Evolutionary conservation across 768 basidiomycete genomes (phyloP).

Genomic region (Pleurotus cornucopiae): DNA sequence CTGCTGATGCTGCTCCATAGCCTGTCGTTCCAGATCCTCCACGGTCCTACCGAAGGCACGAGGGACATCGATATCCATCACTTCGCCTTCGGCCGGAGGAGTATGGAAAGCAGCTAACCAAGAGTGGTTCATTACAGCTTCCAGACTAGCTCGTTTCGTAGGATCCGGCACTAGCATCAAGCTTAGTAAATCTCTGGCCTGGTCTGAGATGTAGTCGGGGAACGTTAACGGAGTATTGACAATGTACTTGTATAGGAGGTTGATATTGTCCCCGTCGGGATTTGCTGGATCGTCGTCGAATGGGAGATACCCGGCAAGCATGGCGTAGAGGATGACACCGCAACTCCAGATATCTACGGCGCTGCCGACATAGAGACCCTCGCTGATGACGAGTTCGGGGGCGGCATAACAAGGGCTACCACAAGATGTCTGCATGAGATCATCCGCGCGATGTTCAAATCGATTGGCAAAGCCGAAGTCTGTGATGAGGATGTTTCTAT

Average conservation of each 20-base stretch:
- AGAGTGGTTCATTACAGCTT: slow-evolving; percentile 78
- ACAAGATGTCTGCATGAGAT: slow-evolving; percentile 98
- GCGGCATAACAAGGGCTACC: slow-evolving; percentile 98
- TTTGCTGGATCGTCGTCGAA: slow-evolving; percentile 99
- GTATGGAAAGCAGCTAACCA: slow-evolving; percentile 72
- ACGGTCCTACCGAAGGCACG: slow-evolving; percentile 64
- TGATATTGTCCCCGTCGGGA: slow-evolving; percentile 99
- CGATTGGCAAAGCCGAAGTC: slow-evolving; percentile 99
- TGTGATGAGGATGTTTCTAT: slow-evolving; percentile 98
- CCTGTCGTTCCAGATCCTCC: slow-evolving; percentile 72
- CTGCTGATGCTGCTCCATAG: slow-evolving; percentile 81
- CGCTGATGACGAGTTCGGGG: slow-evolving; percentile 95
- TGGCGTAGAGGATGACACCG: slow-evolving; percentile 93
- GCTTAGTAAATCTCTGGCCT: slow-evolving; percentile 78
- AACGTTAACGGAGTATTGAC: slow-evolving; percentile 95
- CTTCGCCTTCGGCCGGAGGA: slow-evolving; percentile 17
- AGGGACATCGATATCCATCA: slow-evolving; percentile 22
- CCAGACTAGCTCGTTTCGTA: slow-evolving; percentile 67
- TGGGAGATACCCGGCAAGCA: slow-evolving; percentile 96
- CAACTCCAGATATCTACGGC: slow-evolving; percentile 99
- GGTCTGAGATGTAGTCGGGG: slow-evolving; percentile 88
- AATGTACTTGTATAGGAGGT: slow-evolving; percentile 97
- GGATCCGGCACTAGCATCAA: slow-evolving; percentile 97
- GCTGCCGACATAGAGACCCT: slow-evolving; percentile 94
- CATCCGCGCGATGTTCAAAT: slow-evolving; percentile 88